Evolutionary conservation across 306 rosid species (phyloP).

Genomic region (Lathyrus sativus): DNA sequence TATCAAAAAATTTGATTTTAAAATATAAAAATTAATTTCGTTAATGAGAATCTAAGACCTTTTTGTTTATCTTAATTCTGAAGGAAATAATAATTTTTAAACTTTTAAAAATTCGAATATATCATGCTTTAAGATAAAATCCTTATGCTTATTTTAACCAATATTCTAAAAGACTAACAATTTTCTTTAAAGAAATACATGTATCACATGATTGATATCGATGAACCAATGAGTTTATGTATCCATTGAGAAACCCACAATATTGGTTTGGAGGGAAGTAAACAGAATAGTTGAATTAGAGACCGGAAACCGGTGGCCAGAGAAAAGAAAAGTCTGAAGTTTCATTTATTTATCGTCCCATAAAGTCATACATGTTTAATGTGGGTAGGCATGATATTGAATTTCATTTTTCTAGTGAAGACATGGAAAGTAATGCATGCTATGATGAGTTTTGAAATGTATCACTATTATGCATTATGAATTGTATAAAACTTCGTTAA

Average conservation of each 20-base stretch:
- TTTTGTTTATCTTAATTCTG: too few relatives aligned
- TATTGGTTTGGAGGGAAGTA: not conserved
- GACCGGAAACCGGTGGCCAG: conserved; percentile 29
- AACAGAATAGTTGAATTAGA: conserved; percentile 11
- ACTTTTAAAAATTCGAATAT: too few relatives aligned
- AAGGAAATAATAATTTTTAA: too few relatives aligned
- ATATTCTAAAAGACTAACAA: too few relatives aligned
- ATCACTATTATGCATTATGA: not conserved
- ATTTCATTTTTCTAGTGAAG: conserved; percentile 28
- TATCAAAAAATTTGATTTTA: too few relatives aligned
- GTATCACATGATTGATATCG: too few relatives aligned
- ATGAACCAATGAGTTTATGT: not conserved
- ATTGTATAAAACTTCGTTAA: not conserved
- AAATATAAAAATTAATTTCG: too few relatives aligned
- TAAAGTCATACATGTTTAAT: conserved; percentile 28
- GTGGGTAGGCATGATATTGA: conserved; percentile 31
- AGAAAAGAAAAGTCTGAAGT: conserved; percentile 9
- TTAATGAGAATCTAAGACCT: too few relatives aligned
- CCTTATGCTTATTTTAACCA: too few relatives aligned
- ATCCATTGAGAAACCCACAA: not conserved
- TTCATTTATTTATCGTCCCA: conserved; percentile 2
- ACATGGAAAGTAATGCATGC: conserved; percentile 31
- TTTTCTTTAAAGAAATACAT: too few relatives aligned
- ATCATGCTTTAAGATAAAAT: too few relatives aligned
- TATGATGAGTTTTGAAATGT: conserved; percentile 7